Base-by-base conservation (phyloP, 768 basidiomycete species). In the Leccinellum luteum region DNA sequence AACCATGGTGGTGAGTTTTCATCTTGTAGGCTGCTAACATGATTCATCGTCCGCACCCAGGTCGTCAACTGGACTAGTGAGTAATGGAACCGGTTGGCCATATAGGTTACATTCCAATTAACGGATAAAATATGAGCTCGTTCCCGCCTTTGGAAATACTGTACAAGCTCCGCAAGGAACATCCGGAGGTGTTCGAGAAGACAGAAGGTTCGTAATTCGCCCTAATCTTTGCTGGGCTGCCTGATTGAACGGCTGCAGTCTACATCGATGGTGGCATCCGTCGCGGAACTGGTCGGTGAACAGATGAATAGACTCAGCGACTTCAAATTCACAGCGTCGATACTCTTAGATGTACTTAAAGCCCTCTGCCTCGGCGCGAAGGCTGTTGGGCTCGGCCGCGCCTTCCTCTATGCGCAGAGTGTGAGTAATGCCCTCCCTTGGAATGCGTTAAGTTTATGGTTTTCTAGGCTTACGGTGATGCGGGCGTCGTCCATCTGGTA, bases 311-410 rank as follows among this genome's bases (percentile, higher is more conserved):
- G 15, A 48, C 32, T 51, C 13, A 15, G 47, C 1, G 5, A 10
- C 15, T 48, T 47, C 12, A 31, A 31, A 49, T 49, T 52, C 19
- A 58, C 8, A 41, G 2, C 32, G 7, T 30, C n/a, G n/a, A 41
- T 41, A 19, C 38, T 21, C 56, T 34, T 21, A 81, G 94, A 95
- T 74, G 86, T 94, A 15, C 74, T 97, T 49, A 97, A 96, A 72
- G 94, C 94, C 0, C 74, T 96, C 10, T 95, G 92, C 67, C 78
- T 97, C 8, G 94, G 94, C 10, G 94, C 94, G 3, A 86, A 74
- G 60, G 91, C 88, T 8, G 91, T 94, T 17, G 94, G 94, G 4
- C 74, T 97, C 31, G 94, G 94, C 2, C 79, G 94, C 14, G 80
- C 89, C 14, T 91, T 94, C 78, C 78, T 97, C 12, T 96, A 90